Base-by-base conservation (phyloP, 768 basidiomycete genomes). In the Porpolomopsis calyptriformis region DNA sequence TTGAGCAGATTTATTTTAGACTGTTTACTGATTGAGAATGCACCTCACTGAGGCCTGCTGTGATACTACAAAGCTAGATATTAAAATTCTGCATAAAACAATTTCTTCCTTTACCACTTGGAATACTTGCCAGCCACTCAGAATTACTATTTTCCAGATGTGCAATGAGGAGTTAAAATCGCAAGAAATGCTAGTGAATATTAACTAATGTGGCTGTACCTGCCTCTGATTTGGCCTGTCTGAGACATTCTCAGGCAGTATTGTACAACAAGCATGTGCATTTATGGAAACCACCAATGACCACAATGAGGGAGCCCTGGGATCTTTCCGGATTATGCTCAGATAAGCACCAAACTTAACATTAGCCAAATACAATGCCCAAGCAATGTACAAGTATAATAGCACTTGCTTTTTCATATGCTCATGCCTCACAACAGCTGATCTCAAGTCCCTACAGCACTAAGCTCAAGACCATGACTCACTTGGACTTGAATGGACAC, bases 201-300 rank as follows among this genome's bases (percentile, higher is more conserved):
- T 14, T 7, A n/a, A n/a, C 7, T 14, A 14, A 31, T 31, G 29
- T 31, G 29, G 29, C 33, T 27, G 34, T 31, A 16, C 25, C 35
- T 25, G 40, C 25, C n/a, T 39, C 42, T 10, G 29, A 37, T 33
- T n/a, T n/a, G n/a, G n/a, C n/a, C n/a, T n/a, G n/a, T n/a, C n/a
- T n/a, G n/a, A n/a, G n/a, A n/a, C n/a, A n/a, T n/a, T n/a, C n/a
- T n/a, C n/a, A n/a, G n/a, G n/a, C n/a, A n/a, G n/a, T n/a, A n/a
- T n/a, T n/a, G n/a, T n/a, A n/a, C n/a, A 57, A 8, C 29, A 43
- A 1, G 37, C 43, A 1, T 22, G n/a, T 4, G 53, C 50, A 8
- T 56, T 37, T n/a, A 52, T 60, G 40, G 36, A 47, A n/a, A 35
- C 54, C 3, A 58, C 58, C n/a, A 60, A 58, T 38, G 53, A 57